Base-by-base conservation (phyloP, 441 rosid genomes). In the Pelargonium myrrhifolium region DNA sequence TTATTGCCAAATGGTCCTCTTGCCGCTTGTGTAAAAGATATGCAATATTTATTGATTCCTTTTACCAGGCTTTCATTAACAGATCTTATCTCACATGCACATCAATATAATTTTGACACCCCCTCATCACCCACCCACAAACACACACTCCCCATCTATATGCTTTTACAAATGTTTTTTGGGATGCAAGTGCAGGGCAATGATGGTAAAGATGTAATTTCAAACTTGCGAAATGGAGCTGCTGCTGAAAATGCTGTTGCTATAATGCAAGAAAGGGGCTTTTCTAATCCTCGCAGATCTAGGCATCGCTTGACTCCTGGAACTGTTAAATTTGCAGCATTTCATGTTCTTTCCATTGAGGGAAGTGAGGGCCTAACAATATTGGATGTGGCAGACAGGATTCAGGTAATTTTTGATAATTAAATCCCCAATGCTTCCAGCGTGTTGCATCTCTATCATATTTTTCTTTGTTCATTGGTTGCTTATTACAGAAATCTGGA, bases 291-390 rank as follows among this genome's bases (percentile, higher is more conserved):
- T 1, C 85, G 86, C 37, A 86, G 93, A 81, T 91, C 96, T 68
- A 86, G 96, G 76, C 96, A 91, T 83, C 86, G 93, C 31, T 80
- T 91, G 84, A 91, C 97, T 14, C 96, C 96, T 72, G 97, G 97
- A 66, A 91, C 97, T 68, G 97, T 91, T 70, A 91, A 91, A 68
- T 91, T 81, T 78, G 96, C 97, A 58, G 97, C 97, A 24, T 91
- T 87, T 79, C 96, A 91, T 74, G 80, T 91, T 72, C 84, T 91
- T 9, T 89, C 96, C 65, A 70, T 89, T 55, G 92, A 91, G 75
- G 90, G 88, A 75, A 81, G 85, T 68, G 83, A 83, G 20, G 97
- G 96, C 65, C 75, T 89, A 59, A 81, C 90, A 7, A 89, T 89
- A 74, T 77, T 87, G 28, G 96, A 91, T 53, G 96, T 87, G 68